These are phyloP conservation scores for Casuarina glauca DNA, from an alignment of 306 rosid species.

Conservation along the genomic window DNA sequence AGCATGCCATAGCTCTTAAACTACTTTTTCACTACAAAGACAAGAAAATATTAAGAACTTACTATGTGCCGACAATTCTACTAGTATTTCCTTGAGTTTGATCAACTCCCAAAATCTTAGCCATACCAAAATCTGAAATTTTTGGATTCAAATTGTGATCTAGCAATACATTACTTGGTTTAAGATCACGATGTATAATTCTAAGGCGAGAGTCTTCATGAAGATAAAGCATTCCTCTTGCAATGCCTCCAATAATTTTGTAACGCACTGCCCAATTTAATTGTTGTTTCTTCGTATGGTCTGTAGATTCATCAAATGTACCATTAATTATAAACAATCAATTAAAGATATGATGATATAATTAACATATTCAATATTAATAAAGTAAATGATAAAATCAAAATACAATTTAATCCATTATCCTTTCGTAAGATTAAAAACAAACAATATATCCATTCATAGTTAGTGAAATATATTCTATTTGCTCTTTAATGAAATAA, in stretches of 20 bases:
- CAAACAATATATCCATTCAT: too few relatives aligned
- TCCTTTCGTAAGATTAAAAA: background rate
- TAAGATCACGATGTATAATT: conserved; percentile 50
- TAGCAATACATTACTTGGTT: conserved; percentile 39
- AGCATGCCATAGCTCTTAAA: too few relatives aligned
- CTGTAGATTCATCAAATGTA: conserved; percentile 17
- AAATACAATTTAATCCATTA: too few relatives aligned
- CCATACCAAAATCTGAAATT: conserved; percentile 50
- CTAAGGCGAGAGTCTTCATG: conserved; percentile 48
- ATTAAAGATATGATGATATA: background rate
- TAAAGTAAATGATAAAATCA: too few relatives aligned
- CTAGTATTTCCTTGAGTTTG: conserved; percentile 32
- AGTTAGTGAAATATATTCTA: too few relatives aligned
- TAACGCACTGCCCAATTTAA: conserved; percentile 44
- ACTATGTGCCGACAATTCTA: conserved; percentile 47
- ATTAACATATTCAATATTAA: background rate
- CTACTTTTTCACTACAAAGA: too few relatives aligned
- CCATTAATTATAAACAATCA: background rate
- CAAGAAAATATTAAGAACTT: conserved; percentile 16
- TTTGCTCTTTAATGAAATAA: too few relatives aligned
- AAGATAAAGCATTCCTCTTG: conserved; percentile 46
- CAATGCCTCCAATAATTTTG: conserved; percentile 39
- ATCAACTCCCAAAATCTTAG: conserved; percentile 29
- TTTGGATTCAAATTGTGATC: conserved; percentile 41
- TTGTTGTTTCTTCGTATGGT: background rate